Conservation (phyloP, 371 early-diverging fungal genomes). For the Chytridium lagenaria region DNA sequence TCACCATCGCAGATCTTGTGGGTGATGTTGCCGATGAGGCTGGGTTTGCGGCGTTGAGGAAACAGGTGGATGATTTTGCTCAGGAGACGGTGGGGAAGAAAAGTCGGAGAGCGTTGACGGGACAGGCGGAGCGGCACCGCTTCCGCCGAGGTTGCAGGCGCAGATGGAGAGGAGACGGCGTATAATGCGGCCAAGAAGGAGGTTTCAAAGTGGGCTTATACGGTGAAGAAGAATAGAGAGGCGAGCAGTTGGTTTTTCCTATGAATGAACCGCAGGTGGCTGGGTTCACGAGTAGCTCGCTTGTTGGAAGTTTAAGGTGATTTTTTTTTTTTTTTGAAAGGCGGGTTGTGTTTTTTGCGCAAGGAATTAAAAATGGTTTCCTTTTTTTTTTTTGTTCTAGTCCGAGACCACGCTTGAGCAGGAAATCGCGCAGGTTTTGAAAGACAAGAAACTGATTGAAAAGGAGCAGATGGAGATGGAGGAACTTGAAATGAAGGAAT, state of each 20-base stretch:
- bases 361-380: not conserved
- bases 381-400: conserved; percentile 17
- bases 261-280: conserved; percentile 52
- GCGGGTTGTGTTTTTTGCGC: not conserved
- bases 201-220: conserved; percentile 82
- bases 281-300: conserved; percentile 57
- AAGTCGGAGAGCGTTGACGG: conserved; percentile 44
- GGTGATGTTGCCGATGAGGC: conserved; percentile 66
- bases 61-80: conserved; percentile 61
- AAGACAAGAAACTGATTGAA: conserved; percentile 74
- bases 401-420: conserved; percentile 72
- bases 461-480: conserved; percentile 80
- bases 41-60: conserved; percentile 66
- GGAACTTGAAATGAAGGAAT: conserved; percentile 80
- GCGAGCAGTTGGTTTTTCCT: conserved; percentile 83
- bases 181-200: conserved; percentile 79
- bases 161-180: conserved; percentile 81
- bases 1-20: conserved; percentile 80
- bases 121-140: conserved; percentile 74
- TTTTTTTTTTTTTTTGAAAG: conserved; percentile 17
- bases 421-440: conserved; percentile 73
- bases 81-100: conserved; percentile 42
- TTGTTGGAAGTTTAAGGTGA: conserved; percentile 66
- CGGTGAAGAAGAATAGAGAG: conserved; percentile 81
- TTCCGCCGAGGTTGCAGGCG: conserved; percentile 83